These are phyloP conservation scores for Stephania yunnanensis DNA, from an alignment of 164 flowering plant species.

Conservation along the genomic window DNA sequence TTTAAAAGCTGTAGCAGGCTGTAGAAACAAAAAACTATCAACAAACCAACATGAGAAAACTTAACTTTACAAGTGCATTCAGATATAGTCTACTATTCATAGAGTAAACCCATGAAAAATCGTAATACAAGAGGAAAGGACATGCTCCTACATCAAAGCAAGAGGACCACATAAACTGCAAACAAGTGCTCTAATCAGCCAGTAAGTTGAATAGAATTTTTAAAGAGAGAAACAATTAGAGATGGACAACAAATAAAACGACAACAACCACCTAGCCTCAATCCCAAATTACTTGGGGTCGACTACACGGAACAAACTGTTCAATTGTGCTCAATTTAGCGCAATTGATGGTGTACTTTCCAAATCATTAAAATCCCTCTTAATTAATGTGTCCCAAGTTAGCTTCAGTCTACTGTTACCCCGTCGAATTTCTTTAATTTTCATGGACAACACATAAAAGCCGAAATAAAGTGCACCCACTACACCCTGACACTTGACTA, in stretches of 20 bases:
- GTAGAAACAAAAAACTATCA: slow-evolving; percentile 14
- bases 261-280: no score
- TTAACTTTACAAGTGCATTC: neutral
- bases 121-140: neutral
- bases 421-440: no score
- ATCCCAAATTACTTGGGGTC: no score
- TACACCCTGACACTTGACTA: neutral
- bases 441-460: neutral
- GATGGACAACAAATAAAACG: neutral
- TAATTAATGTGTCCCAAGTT: no score
- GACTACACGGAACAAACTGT: no score
- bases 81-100: neutral
- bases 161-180: neutral
- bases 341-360: no score
- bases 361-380: no score
- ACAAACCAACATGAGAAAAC: neutral
- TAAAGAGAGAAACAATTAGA: neutral
- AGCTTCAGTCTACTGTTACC: no score
- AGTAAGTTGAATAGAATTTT: neutral
- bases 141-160: neutral
- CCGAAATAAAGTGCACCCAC: neutral
- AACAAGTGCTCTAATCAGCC: neutral
- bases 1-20: slow-evolving; percentile 89
- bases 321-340: no score
- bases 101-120: neutral